Evolutionary conservation across 1,284 basidiomycete species (phyloP).

Genomic region (Sporisorium scitamineum): DNA sequence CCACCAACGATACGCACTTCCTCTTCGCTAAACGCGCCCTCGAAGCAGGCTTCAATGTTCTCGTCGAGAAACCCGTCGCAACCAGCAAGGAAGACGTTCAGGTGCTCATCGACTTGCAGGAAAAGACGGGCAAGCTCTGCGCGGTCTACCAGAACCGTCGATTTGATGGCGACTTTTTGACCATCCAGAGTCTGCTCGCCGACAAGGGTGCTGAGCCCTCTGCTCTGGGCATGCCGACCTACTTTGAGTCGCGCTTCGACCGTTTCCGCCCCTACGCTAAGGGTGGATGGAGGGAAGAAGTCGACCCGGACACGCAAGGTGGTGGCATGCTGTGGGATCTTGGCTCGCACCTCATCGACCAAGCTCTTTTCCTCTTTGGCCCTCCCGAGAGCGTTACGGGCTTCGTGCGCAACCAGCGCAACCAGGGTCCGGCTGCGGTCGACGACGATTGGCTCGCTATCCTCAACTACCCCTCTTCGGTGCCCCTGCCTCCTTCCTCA

Average conservation of each 20-base stretch:
- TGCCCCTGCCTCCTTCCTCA: slow-evolving; percentile 53
- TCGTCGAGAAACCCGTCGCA: slow-evolving; percentile 67
- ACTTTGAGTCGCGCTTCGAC: slow-evolving; percentile 65
- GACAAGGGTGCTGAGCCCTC: slow-evolving; percentile 52
- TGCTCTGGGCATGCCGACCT: slow-evolving; percentile 60
- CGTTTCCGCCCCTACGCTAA: slow-evolving; percentile 64
- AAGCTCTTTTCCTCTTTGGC: slow-evolving; percentile 63
- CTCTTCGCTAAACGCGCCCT: slow-evolving; percentile 63
- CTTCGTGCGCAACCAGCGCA: slow-evolving; percentile 58
- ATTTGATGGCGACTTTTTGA: slow-evolving; percentile 67
- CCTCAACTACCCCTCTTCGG: slow-evolving; percentile 53
- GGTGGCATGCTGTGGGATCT: slow-evolving; percentile 68
- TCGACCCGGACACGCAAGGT: slow-evolving; percentile 57
- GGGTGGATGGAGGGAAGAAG: slow-evolving; percentile 66
- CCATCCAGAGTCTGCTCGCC: slow-evolving; percentile 56
- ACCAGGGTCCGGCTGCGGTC: slow-evolving; percentile 52
- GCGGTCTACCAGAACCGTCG: slow-evolving; percentile 66
- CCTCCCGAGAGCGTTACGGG: slow-evolving; percentile 61
- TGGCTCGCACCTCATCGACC: slow-evolving; percentile 65
- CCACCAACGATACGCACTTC: slow-evolving; percentile 65
- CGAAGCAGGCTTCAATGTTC: slow-evolving; percentile 61
- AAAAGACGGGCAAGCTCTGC: slow-evolving; percentile 58
- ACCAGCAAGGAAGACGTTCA: slow-evolving; percentile 49
- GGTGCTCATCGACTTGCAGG: slow-evolving; percentile 51
- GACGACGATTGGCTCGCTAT: slow-evolving; percentile 67